Conservation (phyloP, 495 filamentous ascomycete species). For the Annulohypoxylon bovei region DNA sequence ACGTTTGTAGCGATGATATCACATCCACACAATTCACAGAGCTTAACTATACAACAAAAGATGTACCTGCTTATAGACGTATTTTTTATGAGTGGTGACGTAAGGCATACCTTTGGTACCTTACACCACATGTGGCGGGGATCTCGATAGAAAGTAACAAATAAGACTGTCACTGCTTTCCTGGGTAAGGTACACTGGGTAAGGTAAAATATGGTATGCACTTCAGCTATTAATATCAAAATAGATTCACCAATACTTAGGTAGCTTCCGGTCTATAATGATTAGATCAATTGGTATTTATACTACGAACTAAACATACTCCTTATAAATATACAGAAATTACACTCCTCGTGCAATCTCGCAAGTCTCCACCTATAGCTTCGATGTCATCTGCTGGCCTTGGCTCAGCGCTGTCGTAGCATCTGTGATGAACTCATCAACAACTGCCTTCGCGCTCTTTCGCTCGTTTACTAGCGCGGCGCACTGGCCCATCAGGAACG, state of each 20-base stretch:
- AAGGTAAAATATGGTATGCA: too few relatives aligned
- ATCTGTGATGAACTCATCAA: constrained; percentile 93
- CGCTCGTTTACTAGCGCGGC: constrained; percentile 92
- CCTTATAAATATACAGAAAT: constrained; percentile 15
- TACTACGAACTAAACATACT: neutral
- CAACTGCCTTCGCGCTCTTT: constrained; percentile 90
- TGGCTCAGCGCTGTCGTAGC: constrained; percentile 74
- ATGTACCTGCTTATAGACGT: neutral
- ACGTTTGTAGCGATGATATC: constrained; percentile 25
- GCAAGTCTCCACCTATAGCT: constrained; percentile 60
- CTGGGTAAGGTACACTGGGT: too few relatives aligned
- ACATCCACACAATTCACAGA: neutral
- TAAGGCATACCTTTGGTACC: constrained; percentile 14
- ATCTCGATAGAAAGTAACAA: neutral
- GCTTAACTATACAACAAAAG: constrained; percentile 9
- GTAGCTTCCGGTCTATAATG: neutral
- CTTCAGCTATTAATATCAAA: neutral
- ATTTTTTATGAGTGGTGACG: constrained; percentile 32
- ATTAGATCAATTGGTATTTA: constrained; percentile 3
- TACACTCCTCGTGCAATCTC: neutral
- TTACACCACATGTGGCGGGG: constrained; percentile 21
- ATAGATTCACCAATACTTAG: neutral
- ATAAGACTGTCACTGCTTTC: neutral
- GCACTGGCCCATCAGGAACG: constrained; percentile 96
- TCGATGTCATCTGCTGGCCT: constrained; percentile 71